Percentiles rank a stretch among this genome's conserved stretches.
Evolutionary conservation across 441 rosid species (phyloP).

Genomic region (Eruca vesicaria): DNA sequence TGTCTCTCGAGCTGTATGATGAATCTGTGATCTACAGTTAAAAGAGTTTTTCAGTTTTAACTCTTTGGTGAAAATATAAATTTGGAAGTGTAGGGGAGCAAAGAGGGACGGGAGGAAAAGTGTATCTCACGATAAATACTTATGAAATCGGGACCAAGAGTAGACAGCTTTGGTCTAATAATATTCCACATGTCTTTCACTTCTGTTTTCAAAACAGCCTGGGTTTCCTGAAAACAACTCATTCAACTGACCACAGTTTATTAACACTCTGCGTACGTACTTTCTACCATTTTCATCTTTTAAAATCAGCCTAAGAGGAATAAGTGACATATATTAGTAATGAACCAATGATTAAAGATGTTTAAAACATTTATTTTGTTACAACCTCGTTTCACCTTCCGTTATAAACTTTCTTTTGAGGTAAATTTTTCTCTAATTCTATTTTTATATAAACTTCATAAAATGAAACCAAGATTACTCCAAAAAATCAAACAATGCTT

Average conservation of each 20-base stretch:
- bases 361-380: too few relatives aligned
- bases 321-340: too few relatives aligned
- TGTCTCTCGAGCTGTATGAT: conserved; percentile 11
- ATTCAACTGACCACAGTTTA: background rate
- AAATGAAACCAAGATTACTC: too few relatives aligned
- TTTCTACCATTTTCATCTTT: background rate
- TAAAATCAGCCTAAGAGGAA: too few relatives aligned
- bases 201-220: conserved; percentile 5
- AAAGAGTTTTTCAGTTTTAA: background rate
- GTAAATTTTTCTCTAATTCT: too few relatives aligned
- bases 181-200: conserved; percentile 33
- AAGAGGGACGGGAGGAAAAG: conserved; percentile 26
- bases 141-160: conserved; percentile 21
- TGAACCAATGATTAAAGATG: too few relatives aligned
- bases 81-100: conserved; percentile 32
- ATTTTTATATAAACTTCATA: too few relatives aligned
- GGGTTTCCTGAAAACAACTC: conserved; percentile 12
- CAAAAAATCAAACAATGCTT: too few relatives aligned
- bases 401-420: too few relatives aligned
- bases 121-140: background rate
- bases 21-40: conserved; percentile 10
- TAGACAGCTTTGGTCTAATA: conserved; percentile 31
- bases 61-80: background rate
- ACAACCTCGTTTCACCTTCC: too few relatives aligned
- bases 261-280: background rate